Evolutionary conservation across 257 asterid genomes (phyloP), one percentile per base, ranked within the genome.

Genomic region (Ballota nigra): DNA sequence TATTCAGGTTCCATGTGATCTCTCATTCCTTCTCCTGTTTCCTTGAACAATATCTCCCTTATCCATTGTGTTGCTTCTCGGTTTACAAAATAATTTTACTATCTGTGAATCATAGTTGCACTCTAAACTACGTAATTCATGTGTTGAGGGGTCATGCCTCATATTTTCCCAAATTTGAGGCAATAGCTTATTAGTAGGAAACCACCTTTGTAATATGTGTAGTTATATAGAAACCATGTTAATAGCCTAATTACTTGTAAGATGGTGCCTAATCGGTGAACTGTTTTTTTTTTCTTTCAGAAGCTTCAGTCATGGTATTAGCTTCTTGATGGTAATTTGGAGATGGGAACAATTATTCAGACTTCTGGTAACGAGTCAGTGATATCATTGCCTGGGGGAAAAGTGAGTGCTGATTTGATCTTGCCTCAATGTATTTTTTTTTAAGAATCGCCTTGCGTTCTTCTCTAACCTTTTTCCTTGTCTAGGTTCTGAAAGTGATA

Each of bases 251-350:
- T 45, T 57, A 31, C 66, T 7, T 41, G 28, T 56, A 6, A 23
- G 19, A n/a, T n/a, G n/a, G n/a, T n/a, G n/a, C n/a, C n/a, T n/a
- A n/a, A n/a, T n/a, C n/a, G n/a, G n/a, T n/a, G n/a, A n/a, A n/a
- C n/a, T n/a, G n/a, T n/a, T n/a, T n/a, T n/a, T n/a, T n/a, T n/a
- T n/a, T n/a, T n/a, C n/a, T n/a, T n/a, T n/a, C n/a, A n/a, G n/a
- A n/a, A n/a, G n/a, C n/a, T n/a, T 24, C 96, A 85, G 71, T 86
- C 92, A 7, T 93, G 98, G 98, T 86, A 77, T 76, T 97, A 86
- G 82, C 91, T 83, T 77, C 85, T 95, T 80, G 93, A 88, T 88
- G 98, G 97, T 68, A 86, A 78, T 78, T 94, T 98, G 99, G 96
- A 89, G 85, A 91, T 95, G 75, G 97, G 84, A 63, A 88, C 95